Conservation (phyloP, 208 protist genomes). For the Leishmania martiniquensis region DNA sequence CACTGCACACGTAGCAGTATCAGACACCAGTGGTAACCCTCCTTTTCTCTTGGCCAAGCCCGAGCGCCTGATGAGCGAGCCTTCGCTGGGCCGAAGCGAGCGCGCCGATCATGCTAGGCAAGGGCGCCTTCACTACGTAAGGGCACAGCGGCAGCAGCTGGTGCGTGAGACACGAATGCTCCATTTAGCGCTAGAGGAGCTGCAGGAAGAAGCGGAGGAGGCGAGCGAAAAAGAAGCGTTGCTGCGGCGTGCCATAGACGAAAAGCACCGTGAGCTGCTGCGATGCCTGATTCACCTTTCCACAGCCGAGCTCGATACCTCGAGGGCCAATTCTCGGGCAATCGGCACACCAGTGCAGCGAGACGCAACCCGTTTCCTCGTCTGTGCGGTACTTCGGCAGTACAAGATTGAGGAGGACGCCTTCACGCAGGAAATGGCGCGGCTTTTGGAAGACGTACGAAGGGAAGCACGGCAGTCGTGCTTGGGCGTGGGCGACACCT, state of each 20-base stretch:
- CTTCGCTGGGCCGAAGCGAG: neutral
- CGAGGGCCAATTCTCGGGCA: neutral
- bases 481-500: neutral
- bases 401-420: neutral
- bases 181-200: constrained; percentile 22
- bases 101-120: neutral
- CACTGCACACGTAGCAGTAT: no score
- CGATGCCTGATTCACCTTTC: constrained; percentile 9
- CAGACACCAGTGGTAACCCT: neutral
- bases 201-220: constrained; percentile 11
- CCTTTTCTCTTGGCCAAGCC: neutral
- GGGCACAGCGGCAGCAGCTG: constrained; percentile 10
- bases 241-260: neutral
- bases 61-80: neutral
- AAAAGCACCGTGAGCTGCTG: constrained; percentile 9
- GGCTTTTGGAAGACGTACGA: neutral
- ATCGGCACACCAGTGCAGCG: neutral
- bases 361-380: neutral
- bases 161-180: constrained; percentile 25
- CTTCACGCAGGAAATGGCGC: neutral
- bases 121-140: neutral
- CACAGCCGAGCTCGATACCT: neutral
- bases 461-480: neutral
- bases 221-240: neutral
- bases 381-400: neutral